phyloP scores from a whole-genome alignment of 1,284 basidiomycete species.

The Pyrrhoderma lamaoense region DNA sequence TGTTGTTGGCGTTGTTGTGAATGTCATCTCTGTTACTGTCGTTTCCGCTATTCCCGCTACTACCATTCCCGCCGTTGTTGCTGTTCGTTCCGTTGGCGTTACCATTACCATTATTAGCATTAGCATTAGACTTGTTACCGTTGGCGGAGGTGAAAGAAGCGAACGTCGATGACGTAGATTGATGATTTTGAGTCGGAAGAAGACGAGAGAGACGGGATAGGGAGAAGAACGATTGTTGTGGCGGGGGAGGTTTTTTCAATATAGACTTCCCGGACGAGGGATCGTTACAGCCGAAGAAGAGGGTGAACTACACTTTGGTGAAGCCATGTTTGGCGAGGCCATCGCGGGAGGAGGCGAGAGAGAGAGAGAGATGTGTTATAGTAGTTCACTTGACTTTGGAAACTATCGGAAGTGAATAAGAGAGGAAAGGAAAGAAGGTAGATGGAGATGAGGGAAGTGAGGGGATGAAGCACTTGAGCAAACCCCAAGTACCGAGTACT shows the following conservation, averaged over 20 bases:
- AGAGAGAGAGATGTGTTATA: too few species aligned
- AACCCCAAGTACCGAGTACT: too few species aligned
- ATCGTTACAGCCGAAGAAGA: slow-evolving; percentile 73
- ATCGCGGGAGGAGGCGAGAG: too few species aligned
- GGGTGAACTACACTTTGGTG: slow-evolving; percentile 39
- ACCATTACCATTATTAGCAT: neutral
- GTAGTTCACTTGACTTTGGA: too few species aligned
- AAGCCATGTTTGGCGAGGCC: too few species aligned
- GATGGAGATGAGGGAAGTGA: too few species aligned
- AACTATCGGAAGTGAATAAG: too few species aligned
- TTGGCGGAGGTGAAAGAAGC: slow-evolving; percentile 7
- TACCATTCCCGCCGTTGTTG: neutral
- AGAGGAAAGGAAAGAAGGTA: too few species aligned
- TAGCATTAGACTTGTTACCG: neutral
- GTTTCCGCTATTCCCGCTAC: too few species aligned
- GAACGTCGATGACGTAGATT: slow-evolving; percentile 22
- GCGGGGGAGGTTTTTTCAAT: slow-evolving; percentile 66
- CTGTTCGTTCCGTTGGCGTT: neutral
- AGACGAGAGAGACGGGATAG: slow-evolving; percentile 54
- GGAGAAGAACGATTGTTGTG: slow-evolving; percentile 63
- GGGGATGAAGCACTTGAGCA: too few species aligned
- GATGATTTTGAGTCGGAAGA: slow-evolving; percentile 43
- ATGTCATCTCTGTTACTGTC: too few species aligned
- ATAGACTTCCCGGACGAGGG: slow-evolving; percentile 71
- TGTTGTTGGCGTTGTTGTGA: too few species aligned